Evolutionary conservation across 2,329 filamentous ascomycete genomes (phyloP).

Genomic region (Ceratocystis harringtonii): DNA sequence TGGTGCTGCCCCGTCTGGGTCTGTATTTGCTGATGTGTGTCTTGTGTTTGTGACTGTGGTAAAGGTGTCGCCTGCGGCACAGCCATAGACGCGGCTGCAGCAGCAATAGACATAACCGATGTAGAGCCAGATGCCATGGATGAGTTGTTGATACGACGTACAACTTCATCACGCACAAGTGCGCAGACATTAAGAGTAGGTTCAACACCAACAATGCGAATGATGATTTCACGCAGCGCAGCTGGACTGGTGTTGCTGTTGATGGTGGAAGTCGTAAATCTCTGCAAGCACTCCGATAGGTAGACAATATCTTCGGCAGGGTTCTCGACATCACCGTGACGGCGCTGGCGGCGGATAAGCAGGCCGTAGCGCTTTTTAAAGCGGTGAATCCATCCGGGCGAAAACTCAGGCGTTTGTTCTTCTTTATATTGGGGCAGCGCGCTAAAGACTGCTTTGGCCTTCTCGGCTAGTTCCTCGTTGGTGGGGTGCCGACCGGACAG

Average conservation of each 20-base stretch:
- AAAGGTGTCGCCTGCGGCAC: slow-evolving; percentile 17
- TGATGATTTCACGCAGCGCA: slow-evolving; percentile 42
- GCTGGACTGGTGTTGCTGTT: slow-evolving; percentile 38
- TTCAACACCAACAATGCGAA: slow-evolving; percentile 41
- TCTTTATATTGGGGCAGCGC: slow-evolving; percentile 46
- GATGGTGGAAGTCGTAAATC: slow-evolving; percentile 38
- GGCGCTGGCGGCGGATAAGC: slow-evolving; percentile 40
- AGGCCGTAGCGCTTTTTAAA: slow-evolving; percentile 50
- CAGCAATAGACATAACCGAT: slow-evolving; percentile 11
- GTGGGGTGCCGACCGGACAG: slow-evolving; percentile 41
- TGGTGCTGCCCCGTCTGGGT: slow-evolving; percentile 8
- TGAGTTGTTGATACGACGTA: slow-evolving; percentile 24
- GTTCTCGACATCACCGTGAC: slow-evolving; percentile 35
- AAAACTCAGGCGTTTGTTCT: slow-evolving; percentile 45
- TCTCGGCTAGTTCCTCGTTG: slow-evolving; percentile 47
- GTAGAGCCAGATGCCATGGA: background rate
- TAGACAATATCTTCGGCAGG: slow-evolving; percentile 43
- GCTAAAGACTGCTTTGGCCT: slow-evolving; percentile 44
- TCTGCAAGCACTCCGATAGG: slow-evolving; percentile 43
- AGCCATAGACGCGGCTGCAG: slow-evolving; percentile 19
- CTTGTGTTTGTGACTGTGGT: background rate
- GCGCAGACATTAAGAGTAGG: slow-evolving; percentile 39
- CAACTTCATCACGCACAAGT: slow-evolving; percentile 42
- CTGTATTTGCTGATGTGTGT: background rate
- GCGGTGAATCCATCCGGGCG: slow-evolving; percentile 48